A percentile compares a stretch with the other conserved stretches of the same genome.
phyloP scores from a whole-genome alignment of 2,329 filamentous ascomycete genomes.

The Raffaelea ambrosiae region DNA sequence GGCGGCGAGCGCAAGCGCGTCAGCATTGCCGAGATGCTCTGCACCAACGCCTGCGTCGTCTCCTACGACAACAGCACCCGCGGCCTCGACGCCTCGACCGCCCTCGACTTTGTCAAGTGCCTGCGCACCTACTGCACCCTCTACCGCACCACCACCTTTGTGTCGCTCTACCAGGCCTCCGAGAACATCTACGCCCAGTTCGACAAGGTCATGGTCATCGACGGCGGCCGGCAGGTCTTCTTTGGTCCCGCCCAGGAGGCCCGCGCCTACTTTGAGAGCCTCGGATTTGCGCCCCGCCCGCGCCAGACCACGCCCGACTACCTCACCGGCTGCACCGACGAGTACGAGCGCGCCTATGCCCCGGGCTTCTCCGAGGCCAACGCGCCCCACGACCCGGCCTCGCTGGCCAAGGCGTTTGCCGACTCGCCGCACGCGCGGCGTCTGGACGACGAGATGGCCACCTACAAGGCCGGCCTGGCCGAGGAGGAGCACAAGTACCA shows the following conservation, averaged over 20 bases:
- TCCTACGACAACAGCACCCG: conserved; percentile 64
- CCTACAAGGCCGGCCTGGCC: conserved; percentile 57
- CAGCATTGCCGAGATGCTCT: conserved; percentile 76
- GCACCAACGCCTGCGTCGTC: conserved; percentile 61
- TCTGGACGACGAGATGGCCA: conserved; percentile 56
- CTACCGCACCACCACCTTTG: conserved; percentile 76
- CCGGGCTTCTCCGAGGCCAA: conserved; percentile 56
- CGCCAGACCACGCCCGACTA: conserved; percentile 77
- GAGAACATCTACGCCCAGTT: conserved; percentile 74
- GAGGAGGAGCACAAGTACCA: conserved; percentile 60
- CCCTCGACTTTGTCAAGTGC: conserved; percentile 47
- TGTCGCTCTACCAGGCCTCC: conserved; percentile 78
- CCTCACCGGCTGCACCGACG: conserved; percentile 72
- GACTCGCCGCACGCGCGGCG: conserved; percentile 49
- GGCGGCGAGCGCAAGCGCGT: conserved; percentile 75
- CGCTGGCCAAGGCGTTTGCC: conserved; percentile 61
- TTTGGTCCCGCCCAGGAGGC: conserved; percentile 63
- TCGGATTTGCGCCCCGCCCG: conserved; percentile 67
- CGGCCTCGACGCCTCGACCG: conserved; percentile 47
- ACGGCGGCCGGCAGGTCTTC: conserved; percentile 66
- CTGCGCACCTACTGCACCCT: conserved; percentile 75
- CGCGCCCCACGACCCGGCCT: conserved; percentile 59
- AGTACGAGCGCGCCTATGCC: conserved; percentile 73
- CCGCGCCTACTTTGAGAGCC: conserved; percentile 63
- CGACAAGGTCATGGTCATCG: conserved; percentile 78